phyloP scores from a whole-genome alignment of 768 basidiomycete genomes.

The Lactarius indigo region DNA sequence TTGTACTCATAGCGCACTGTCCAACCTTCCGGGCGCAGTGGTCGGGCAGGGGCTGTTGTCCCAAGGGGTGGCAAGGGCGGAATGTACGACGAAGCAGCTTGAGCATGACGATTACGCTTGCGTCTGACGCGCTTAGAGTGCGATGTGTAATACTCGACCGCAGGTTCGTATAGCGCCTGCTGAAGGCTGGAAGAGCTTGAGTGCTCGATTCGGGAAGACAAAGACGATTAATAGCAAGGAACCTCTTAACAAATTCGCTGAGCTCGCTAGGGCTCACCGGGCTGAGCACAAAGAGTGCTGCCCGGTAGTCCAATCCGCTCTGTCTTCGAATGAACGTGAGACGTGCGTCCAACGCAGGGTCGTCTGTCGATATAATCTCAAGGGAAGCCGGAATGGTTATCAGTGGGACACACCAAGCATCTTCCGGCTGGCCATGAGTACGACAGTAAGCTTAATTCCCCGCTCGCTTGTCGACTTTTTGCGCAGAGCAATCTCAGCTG shows the following conservation, averaged over 20 bases:
- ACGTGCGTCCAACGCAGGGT: conserved; percentile 76
- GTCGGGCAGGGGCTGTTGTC: conserved; percentile 41
- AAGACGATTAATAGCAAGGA: background rate
- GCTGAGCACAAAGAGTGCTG: conserved; percentile 90
- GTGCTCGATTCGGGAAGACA: conserved; percentile 5
- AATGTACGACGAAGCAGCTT: conserved; percentile 48
- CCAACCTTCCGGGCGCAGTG: conserved; percentile 86
- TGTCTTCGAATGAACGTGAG: conserved; percentile 85
- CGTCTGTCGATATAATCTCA: conserved; percentile 49
- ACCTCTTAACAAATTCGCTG: conserved; percentile 86
- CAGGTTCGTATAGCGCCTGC: conserved; percentile 83
- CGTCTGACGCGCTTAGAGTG: conserved; percentile 90
- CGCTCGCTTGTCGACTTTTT: conserved; percentile 81
- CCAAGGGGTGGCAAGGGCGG: conserved; percentile 48
- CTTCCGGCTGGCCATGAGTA: conserved; percentile 82
- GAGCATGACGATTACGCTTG: conserved; percentile 82
- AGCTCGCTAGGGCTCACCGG: conserved; percentile 87
- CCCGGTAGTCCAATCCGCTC: conserved; percentile 85
- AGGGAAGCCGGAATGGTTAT: background rate
- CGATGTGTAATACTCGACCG: conserved; percentile 87
- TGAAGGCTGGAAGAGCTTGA: conserved; percentile 55
- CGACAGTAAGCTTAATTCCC: conserved; percentile 91
- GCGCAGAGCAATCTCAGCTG: conserved; percentile 72
- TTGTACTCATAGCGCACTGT: conserved; percentile 97
- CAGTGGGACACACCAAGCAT: conserved; percentile 65